phyloP scores from a whole-genome alignment of 1,139 yeast genomes.

The Saccharomyces pastorianus region DNA sequence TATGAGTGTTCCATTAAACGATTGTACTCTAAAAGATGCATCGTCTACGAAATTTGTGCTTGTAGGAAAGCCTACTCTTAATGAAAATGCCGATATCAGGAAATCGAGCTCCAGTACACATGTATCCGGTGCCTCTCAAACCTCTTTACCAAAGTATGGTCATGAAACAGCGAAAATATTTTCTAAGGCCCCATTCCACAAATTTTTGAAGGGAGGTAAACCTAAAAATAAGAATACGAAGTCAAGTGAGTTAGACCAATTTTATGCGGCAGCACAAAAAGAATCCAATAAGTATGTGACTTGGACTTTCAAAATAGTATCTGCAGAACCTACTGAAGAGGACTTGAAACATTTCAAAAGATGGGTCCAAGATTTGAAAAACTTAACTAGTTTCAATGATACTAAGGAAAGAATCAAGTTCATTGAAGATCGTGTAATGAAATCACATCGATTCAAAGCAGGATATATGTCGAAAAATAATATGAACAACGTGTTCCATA shows the following conservation, averaged over 20 bases:
- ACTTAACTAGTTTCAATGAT: conserved; percentile 33
- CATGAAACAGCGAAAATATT: background rate
- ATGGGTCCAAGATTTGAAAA: conserved; percentile 41
- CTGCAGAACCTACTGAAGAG: conserved; percentile 28
- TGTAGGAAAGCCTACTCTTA: conserved; percentile 21
- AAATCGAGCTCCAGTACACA: background rate
- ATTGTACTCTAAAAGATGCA: conserved; percentile 33
- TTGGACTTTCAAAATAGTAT: conserved; percentile 25
- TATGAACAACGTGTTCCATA: conserved; percentile 9
- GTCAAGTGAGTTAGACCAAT: conserved; percentile 1
- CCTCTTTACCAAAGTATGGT: background rate
- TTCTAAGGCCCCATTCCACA: background rate
- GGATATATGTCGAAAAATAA: conserved; percentile 11
- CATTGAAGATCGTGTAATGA: conserved; percentile 28
- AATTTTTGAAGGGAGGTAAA: background rate
- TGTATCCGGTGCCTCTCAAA: background rate
- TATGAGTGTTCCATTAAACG: conserved; percentile 37
- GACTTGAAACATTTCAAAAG: conserved; percentile 34
- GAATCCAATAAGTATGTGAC: conserved; percentile 14
- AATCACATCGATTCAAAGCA: conserved; percentile 18
- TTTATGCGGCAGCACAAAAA: conserved; percentile 34
- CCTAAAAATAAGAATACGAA: background rate
- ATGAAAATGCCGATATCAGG: conserved; percentile 6
- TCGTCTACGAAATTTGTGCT: conserved; percentile 31
- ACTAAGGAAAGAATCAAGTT: conserved; percentile 32